These are phyloP conservation scores for Globisporangium apiculatum DNA, from an alignment of 352 stramenopile genomes.

Conservation along the genomic window DNA sequence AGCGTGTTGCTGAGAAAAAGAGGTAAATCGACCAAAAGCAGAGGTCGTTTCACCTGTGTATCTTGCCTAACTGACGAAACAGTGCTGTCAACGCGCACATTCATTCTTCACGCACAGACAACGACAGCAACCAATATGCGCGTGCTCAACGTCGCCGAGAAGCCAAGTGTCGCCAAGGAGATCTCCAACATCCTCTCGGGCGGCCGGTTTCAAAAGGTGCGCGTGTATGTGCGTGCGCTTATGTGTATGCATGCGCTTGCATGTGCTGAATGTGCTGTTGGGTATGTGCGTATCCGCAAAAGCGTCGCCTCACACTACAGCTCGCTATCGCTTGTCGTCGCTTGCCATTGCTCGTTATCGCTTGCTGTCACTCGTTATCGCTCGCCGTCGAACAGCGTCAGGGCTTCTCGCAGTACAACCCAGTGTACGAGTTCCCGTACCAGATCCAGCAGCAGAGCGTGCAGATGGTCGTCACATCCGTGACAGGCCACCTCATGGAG, in stretches of 20 bases:
- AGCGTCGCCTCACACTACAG: too few species aligned
- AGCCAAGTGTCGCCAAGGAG: slow-evolving; percentile 98
- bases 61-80: too few species aligned
- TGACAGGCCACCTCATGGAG: slow-evolving; percentile 97
- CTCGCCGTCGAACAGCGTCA: slow-evolving; percentile 26
- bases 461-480: slow-evolving; percentile 94
- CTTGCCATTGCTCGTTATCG: too few species aligned
- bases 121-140: not conserved
- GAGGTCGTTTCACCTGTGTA: too few species aligned
- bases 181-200: slow-evolving; percentile 92
- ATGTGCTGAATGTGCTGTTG: not conserved
- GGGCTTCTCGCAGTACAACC: slow-evolving; percentile 85
- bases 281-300: too few species aligned
- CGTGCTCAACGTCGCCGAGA: slow-evolving; percentile 98
- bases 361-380: not conserved
- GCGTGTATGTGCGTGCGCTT: slow-evolving; percentile 5
- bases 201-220: slow-evolving; percentile 47
- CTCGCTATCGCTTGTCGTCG: not conserved
- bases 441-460: slow-evolving; percentile 76
- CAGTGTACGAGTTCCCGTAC: slow-evolving; percentile 90
- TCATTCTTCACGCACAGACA: too few species aligned
- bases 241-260: not conserved
- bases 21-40: not conserved
- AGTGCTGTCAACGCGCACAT: too few species aligned
- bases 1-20: too few species aligned